These are phyloP conservation scores for Acacia acuminata DNA, from an alignment of 306 rosid species.

Conservation along the genomic window DNA sequence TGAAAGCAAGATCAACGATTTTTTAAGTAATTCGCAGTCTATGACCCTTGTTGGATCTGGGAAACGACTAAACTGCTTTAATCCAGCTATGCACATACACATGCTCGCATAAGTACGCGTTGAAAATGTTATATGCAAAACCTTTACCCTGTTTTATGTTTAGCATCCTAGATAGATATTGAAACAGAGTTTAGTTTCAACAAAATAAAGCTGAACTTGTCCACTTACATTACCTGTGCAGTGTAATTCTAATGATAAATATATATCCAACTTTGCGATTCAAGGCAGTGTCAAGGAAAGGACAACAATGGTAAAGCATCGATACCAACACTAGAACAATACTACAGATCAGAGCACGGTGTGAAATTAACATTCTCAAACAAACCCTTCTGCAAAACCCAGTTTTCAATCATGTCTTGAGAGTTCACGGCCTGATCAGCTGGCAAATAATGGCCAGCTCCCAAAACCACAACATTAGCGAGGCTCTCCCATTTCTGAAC, in stretches of 20 bases:
- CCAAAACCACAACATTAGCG: constrained; percentile 49
- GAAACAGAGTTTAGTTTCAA: not conserved
- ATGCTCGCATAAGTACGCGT: too few species aligned
- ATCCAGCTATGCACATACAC: not conserved
- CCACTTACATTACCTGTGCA: not conserved
- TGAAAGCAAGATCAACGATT: too few species aligned
- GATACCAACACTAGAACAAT: not conserved
- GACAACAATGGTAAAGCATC: not conserved
- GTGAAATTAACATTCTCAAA: constrained; percentile 16
- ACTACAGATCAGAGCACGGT: not conserved
- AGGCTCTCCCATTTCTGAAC: constrained; percentile 56
- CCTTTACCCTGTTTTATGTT: not conserved
- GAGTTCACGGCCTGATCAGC: constrained; percentile 44
- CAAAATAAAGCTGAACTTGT: not conserved
- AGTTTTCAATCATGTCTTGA: constrained; percentile 63
- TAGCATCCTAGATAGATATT: not conserved
- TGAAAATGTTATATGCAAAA: too few species aligned
- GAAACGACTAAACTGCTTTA: not conserved
- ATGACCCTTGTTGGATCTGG: not conserved
- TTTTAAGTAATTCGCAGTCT: not conserved
- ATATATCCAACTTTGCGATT: not conserved
- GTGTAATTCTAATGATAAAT: not conserved
- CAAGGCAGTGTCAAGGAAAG: not conserved
- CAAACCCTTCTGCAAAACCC: constrained; percentile 50
- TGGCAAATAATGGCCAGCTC: constrained; percentile 62